Evolutionary conservation across 306 rosid species (phyloP).

Genomic region (Acacia melanoxylon): DNA sequence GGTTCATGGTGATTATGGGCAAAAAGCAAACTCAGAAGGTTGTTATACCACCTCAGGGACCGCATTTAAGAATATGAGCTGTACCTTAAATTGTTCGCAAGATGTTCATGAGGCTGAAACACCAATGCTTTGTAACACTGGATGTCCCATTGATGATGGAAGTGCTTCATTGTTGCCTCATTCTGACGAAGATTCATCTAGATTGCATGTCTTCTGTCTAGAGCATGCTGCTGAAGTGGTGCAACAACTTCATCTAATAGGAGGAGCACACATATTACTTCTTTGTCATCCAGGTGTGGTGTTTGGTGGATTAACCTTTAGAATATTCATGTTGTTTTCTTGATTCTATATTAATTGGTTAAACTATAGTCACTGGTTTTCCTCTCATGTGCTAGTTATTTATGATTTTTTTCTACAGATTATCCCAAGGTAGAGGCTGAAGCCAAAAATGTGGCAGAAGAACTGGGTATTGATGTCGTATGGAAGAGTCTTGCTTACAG

Average conservation of each 20-base stretch:
- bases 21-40: conserved; percentile 34
- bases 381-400: conserved; percentile 17
- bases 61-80: conserved; percentile 42
- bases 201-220: conserved; percentile 95
- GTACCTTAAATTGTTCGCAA: conserved; percentile 37
- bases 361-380: conserved; percentile 17
- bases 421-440: conserved; percentile 92
- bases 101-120: conserved; percentile 52
- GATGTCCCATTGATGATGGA: conserved; percentile 39
- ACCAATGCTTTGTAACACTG: conserved; percentile 46
- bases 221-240: conserved; percentile 96
- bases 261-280: conserved; percentile 82
- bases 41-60: conserved; percentile 44
- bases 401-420: conserved; percentile 52
- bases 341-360: conserved; percentile 19
- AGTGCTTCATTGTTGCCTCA: conserved; percentile 48
- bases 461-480: conserved; percentile 55
- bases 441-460: conserved; percentile 75
- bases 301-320: conserved; percentile 27
- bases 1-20: conserved; percentile 16
- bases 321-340: conserved; percentile 15
- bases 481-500: conserved; percentile 69
- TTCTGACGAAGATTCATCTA: conserved; percentile 77
- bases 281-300: conserved; percentile 95
- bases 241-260: conserved; percentile 82